Evolutionary conservation across 164 flowering plant species (phyloP).

Genomic region (Umbilicus rupestris): DNA sequence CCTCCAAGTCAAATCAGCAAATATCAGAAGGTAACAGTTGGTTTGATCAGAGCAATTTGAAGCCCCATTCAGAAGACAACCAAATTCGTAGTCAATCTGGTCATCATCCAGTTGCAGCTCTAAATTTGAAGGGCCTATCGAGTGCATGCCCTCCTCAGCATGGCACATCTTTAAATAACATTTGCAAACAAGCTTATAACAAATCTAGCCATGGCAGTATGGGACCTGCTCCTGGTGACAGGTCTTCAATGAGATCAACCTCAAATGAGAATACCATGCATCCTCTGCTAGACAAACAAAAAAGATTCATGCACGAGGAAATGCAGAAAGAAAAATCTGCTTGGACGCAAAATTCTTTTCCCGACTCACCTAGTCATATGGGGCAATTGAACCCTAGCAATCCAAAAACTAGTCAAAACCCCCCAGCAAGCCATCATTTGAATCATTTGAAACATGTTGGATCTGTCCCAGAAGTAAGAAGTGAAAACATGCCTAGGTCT

Average conservation of each 20-base stretch:
- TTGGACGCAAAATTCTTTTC: slow-evolving; percentile 18
- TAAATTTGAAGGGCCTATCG: slow-evolving; percentile 16
- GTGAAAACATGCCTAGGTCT: slow-evolving; percentile 18
- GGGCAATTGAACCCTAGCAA: slow-evolving; percentile 18
- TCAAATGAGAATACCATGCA: slow-evolving; percentile 20
- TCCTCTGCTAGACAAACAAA: slow-evolving; percentile 16
- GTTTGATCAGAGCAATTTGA: slow-evolving; percentile 16
- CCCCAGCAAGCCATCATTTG: slow-evolving; percentile 17
- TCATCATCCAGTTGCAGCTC: slow-evolving; percentile 20
- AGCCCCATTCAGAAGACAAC: slow-evolving; percentile 17
- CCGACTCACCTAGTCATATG: slow-evolving; percentile 12
- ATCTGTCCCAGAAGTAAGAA: slow-evolving; percentile 14
- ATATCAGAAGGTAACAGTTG: slow-evolving; percentile 17
- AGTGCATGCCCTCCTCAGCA: slow-evolving; percentile 23
- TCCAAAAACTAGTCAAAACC: slow-evolving; percentile 17
- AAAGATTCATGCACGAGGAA: slow-evolving; percentile 17
- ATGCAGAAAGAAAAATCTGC: slow-evolving; percentile 9
- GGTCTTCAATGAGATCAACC: slow-evolving; percentile 13
- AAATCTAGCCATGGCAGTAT: slow-evolving; percentile 23
- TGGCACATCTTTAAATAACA: slow-evolving; percentile 12
- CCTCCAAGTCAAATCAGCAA: slow-evolving; percentile 17
- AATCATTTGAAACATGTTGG: slow-evolving; percentile 31
- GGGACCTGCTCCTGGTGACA: slow-evolving; percentile 17
- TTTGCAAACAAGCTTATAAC: slow-evolving; percentile 14
- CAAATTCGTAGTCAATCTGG: slow-evolving; percentile 12